Evolutionary conservation across 2,329 filamentous ascomycete species (phyloP).

Genomic region (Colletotrichum sp.): DNA sequence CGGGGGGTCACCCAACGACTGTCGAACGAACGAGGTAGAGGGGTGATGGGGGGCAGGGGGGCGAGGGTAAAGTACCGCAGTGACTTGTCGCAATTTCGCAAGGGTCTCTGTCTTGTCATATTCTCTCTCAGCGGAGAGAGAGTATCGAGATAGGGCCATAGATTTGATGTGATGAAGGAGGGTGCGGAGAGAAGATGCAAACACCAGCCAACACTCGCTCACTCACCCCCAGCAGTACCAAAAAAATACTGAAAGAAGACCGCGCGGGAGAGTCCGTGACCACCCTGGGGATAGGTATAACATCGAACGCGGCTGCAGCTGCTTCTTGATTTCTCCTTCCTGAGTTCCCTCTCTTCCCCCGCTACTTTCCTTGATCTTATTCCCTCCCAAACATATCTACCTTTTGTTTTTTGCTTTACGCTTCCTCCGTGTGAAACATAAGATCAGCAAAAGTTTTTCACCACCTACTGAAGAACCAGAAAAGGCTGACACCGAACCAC

Average conservation of each 20-base stretch:
- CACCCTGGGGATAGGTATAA: slow-evolving; percentile 1
- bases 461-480: background rate
- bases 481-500: background rate
- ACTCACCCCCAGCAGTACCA: background rate
- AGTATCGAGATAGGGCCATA: background rate
- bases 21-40: background rate
- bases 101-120: background rate
- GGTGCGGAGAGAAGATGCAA: background rate
- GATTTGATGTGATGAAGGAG: background rate
- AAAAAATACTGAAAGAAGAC: background rate
- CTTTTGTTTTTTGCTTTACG: background rate
- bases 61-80: background rate
- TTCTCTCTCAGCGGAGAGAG: background rate
- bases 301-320: slow-evolving; percentile 12
- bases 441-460: background rate
- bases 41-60: background rate
- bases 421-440: background rate
- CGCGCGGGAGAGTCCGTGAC: background rate
- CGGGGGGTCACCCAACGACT: background rate
- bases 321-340: background rate
- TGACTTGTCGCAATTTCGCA: background rate
- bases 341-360: background rate
- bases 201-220: background rate
- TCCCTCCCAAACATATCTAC: background rate
- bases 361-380: background rate